Evolutionary conservation across 495 filamentous ascomycete species (phyloP).

Genomic region (Parathielavia hyrcaniae): DNA sequence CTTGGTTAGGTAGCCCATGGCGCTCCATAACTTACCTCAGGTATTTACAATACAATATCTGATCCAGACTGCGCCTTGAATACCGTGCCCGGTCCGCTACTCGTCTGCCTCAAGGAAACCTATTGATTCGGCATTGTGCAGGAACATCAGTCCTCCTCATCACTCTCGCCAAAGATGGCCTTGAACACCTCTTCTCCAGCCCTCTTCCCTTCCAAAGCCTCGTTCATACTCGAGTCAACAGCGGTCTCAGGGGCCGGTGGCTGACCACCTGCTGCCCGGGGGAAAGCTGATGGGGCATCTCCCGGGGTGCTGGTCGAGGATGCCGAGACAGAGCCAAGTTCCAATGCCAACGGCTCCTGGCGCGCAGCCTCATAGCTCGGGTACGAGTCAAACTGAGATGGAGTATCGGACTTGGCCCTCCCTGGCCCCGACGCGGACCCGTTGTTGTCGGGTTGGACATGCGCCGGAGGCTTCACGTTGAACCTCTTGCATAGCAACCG

Average conservation of each 20-base stretch:
- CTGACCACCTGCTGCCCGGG: background rate
- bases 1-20: too few species aligned
- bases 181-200: constrained; percentile 88
- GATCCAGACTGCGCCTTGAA: too few species aligned
- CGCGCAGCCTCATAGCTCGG: background rate
- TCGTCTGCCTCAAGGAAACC: too few species aligned
- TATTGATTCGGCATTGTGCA: too few species aligned
- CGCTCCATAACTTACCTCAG: too few species aligned
- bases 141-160: constrained; percentile 54
- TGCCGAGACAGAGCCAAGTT: constrained; percentile 16
- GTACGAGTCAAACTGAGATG: constrained; percentile 32
- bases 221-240: constrained; percentile 74
- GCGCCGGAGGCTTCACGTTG: constrained; percentile 67
- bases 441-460: constrained; percentile 58
- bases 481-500: constrained; percentile 89
- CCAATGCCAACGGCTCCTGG: constrained; percentile 14
- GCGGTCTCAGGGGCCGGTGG: constrained; percentile 18
- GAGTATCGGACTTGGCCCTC: constrained; percentile 35
- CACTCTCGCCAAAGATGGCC: constrained; percentile 87
- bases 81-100: too few species aligned
- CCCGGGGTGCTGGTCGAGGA: background rate
- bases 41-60: too few species aligned
- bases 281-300: background rate
- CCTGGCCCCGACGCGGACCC: constrained; percentile 21
- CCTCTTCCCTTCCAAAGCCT: constrained; percentile 73